Percentiles rank a stretch among this genome's conserved stretches.
Conservation (phyloP, 1,284 basidiomycete species). For the Fomitiporia mediterranea region DNA sequence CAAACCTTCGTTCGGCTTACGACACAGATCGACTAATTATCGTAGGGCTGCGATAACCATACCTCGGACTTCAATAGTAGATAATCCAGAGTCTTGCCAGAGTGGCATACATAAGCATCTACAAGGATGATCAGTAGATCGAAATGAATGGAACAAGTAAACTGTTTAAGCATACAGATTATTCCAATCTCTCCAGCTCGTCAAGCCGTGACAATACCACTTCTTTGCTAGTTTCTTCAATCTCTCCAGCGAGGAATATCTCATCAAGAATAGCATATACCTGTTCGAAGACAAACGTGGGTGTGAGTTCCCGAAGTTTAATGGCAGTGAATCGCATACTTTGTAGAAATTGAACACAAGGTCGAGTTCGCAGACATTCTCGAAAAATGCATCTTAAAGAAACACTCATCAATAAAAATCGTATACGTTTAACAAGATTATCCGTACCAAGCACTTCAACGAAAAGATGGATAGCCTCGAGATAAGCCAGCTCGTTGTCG, state of each 20-base stretch:
- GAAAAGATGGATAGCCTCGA: constrained; percentile 97
- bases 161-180: background rate
- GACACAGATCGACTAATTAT: too few relatives aligned
- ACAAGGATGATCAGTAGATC: too few relatives aligned
- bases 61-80: too few relatives aligned
- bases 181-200: constrained; percentile 87
- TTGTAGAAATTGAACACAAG: constrained; percentile 99
- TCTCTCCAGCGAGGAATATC: constrained; percentile 97
- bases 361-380: constrained; percentile 96
- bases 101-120: too few relatives aligned
- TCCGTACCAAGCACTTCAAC: constrained; percentile 92
- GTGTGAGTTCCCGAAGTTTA: constrained; percentile 1
- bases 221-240: constrained; percentile 96
- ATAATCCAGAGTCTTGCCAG: too few relatives aligned
- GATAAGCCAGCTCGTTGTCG: constrained; percentile 95
- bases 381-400: constrained; percentile 88
- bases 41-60: too few relatives aligned
- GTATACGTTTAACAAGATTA: background rate
- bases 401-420: background rate
- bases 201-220: constrained; percentile 89
- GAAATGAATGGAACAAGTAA: too few relatives aligned
- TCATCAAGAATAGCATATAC: constrained; percentile 98
- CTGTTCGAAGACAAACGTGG: too few relatives aligned
- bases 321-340: constrained; percentile 37
- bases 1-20: too few relatives aligned